Conservation (phyloP, 75 land plant species). For the Selaginella tamariscina region DNA sequence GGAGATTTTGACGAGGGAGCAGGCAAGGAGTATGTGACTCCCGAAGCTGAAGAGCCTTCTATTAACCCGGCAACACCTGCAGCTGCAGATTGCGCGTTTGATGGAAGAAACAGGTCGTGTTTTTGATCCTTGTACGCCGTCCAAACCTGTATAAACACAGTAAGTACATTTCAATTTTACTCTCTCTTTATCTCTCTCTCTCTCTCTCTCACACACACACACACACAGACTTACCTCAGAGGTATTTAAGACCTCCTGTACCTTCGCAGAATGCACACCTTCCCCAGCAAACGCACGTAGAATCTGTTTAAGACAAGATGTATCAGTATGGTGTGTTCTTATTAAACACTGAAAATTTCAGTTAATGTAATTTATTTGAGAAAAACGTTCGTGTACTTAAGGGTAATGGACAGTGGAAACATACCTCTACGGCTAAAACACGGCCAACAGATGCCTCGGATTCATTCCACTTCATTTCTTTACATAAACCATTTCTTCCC, state of each 20-base stretch:
- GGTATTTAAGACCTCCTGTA: conserved; percentile 55
- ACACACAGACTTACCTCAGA: conserved; percentile 59
- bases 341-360: background rate
- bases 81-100: conserved; percentile 93
- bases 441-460: conserved; percentile 95
- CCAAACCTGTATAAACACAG: conserved; percentile 57
- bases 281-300: conserved; percentile 94
- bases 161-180: background rate
- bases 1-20: conserved; percentile 43
- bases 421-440: conserved; percentile 93
- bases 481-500: conserved; percentile 77
- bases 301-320: conserved; percentile 44
- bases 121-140: conserved; percentile 93
- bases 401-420: background rate
- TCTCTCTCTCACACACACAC: background rate
- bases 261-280: conserved; percentile 88
- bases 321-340: background rate
- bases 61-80: conserved; percentile 96
- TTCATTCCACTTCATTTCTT: conserved; percentile 99
- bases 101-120: conserved; percentile 92
- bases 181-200: no score
- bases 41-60: conserved; percentile 60
- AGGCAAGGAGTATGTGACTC: conserved; percentile 57
- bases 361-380: no score
- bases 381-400: no score